phyloP scores from a whole-genome alignment of 805 yeast genomes.

The Blastobotrys terrestris region DNA sequence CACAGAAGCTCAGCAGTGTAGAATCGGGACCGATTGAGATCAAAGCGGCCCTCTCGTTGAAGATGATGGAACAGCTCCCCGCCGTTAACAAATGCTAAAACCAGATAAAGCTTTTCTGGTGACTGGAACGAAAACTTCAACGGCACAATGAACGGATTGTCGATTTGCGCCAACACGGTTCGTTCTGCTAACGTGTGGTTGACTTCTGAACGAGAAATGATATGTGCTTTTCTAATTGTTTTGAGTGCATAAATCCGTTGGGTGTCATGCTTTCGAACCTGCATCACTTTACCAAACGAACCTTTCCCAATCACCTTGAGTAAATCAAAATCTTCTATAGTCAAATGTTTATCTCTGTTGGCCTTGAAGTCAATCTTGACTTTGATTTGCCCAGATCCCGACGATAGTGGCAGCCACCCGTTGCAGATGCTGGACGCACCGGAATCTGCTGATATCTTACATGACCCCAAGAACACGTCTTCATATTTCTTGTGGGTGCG shows the following conservation, averaged over 20 bases:
- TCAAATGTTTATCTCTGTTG: conserved; percentile 49
- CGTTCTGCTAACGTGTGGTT: conserved; percentile 95
- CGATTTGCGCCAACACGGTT: conserved; percentile 87
- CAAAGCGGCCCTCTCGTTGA: conserved; percentile 85
- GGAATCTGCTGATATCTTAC: conserved; percentile 39
- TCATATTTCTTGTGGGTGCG: conserved; percentile 33
- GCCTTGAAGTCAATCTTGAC: conserved; percentile 67
- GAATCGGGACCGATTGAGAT: conserved; percentile 81
- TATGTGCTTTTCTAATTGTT: conserved; percentile 88
- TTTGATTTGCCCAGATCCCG: conserved; percentile 33
- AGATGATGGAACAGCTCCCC: conserved; percentile 94
- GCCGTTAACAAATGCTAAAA: conserved; percentile 89
- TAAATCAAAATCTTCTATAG: conserved; percentile 87
- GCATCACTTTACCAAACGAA: conserved; percentile 98
- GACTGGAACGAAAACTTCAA: conserved; percentile 92
- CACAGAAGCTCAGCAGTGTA: conserved; percentile 91
- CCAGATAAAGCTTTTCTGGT: conserved; percentile 91
- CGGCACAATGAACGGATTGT: conserved; percentile 94
- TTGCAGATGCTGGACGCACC: conserved; percentile 11
- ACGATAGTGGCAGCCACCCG: conserved; percentile 19
- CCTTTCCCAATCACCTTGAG: conserved; percentile 97
- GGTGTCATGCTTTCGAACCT: conserved; percentile 92
- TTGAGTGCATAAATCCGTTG: conserved; percentile 91
- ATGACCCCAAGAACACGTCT: conserved; percentile 73
- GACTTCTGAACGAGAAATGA: conserved; percentile 89